Conservation (phyloP, 805 yeast genomes). For the Kodamaea restingae region DNA sequence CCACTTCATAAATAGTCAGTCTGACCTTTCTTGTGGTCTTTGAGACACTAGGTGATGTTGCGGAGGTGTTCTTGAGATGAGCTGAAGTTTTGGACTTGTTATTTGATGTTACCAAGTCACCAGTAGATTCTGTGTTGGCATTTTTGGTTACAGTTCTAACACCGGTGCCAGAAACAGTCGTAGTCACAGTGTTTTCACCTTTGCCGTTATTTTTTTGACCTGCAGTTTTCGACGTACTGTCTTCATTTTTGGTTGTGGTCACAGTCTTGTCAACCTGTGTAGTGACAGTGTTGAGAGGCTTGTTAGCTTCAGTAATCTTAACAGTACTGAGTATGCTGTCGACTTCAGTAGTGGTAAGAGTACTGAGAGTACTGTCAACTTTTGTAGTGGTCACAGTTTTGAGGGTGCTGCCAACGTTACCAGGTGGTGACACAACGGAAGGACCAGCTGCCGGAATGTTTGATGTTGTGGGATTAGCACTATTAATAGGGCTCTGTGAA, state of each 20-base stretch:
- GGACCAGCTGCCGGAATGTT: background rate
- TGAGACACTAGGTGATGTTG: background rate
- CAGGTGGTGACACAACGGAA: background rate
- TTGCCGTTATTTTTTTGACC: no score
- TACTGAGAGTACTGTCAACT: background rate
- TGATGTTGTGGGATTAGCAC: background rate
- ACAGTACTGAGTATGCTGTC: no score
- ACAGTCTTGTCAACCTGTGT: background rate
- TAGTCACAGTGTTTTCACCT: background rate
- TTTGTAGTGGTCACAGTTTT: background rate
- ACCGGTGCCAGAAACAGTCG: background rate
- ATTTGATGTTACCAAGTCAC: no score
- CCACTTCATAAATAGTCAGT: constrained; percentile 14
- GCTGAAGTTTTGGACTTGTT: no score
- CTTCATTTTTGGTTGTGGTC: no score
- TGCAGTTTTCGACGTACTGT: no score
- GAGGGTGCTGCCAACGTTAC: background rate
- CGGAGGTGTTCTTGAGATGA: background rate
- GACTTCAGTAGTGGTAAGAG: background rate
- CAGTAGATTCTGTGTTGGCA: no score
- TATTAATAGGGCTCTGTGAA: background rate
- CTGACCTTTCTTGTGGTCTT: constrained; percentile 7
- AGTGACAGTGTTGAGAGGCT: background rate
- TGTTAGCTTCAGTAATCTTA: no score
- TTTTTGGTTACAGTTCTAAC: background rate